Evolutionary conservation across 148 eudicot species (phyloP).

Genomic region (Dysphania ambrosioides): DNA sequence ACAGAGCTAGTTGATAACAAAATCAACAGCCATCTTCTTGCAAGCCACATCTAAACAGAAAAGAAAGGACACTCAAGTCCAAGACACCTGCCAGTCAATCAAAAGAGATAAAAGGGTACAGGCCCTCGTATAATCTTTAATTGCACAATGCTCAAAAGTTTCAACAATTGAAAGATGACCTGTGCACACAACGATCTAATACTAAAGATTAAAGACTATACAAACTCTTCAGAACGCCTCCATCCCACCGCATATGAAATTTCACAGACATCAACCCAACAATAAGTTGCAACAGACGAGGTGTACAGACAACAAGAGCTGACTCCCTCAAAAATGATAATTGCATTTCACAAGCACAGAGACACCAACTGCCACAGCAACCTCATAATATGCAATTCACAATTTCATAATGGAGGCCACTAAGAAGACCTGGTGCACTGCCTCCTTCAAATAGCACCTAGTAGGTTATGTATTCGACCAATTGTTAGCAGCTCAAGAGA

Average conservation of each 20-base stretch:
- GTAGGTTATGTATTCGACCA: not conserved
- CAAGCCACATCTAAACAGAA: conserved; percentile 3
- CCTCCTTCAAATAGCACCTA: conserved; percentile 15
- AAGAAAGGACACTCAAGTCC: not conserved
- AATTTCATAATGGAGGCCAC: conserved; percentile 13
- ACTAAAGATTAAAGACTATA: conserved; percentile 25
- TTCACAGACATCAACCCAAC: conserved; percentile 35
- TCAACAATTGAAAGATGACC: conserved; percentile 25
- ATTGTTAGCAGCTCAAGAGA: conserved; percentile 43
- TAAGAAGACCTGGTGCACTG: conserved; percentile 9
- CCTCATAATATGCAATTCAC: not conserved
- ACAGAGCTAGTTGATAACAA: conserved; percentile 7
- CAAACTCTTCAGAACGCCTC: conserved; percentile 33
- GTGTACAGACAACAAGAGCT: conserved; percentile 29
- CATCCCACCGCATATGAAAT: conserved; percentile 39
- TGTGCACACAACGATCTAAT: conserved; percentile 23
- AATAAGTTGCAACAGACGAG: conserved; percentile 20
- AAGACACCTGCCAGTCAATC: conserved; percentile 3
- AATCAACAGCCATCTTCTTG: not conserved
- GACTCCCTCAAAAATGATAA: conserved; percentile 22
- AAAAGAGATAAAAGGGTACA: conserved; percentile 10
- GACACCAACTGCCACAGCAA: conserved; percentile 17
- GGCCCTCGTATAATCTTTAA: conserved; percentile 25
- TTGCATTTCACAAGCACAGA: conserved; percentile 14
- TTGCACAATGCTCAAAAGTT: conserved; percentile 27